Evolutionary conservation across 2,329 filamentous ascomycete genomes (phyloP).

Genomic region (Aspergillus sp.): DNA sequence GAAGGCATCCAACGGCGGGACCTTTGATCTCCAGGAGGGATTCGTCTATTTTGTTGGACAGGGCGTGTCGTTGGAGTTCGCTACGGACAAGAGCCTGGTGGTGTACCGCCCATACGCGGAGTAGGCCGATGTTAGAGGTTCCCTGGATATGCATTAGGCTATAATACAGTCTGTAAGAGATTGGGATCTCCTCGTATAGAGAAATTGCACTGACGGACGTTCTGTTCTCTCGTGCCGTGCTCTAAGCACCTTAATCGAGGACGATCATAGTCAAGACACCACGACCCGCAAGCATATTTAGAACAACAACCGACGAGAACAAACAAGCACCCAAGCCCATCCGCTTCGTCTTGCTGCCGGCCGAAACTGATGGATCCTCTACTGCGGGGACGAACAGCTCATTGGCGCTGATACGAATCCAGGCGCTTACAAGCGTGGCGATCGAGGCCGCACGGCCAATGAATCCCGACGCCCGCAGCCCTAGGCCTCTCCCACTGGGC

Average conservation of each 20-base stretch:
- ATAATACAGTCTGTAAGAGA: neutral
- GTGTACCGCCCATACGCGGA: constrained; percentile 49
- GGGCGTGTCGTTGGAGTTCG: constrained; percentile 50
- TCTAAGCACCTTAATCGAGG: too few species aligned
- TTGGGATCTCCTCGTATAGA: neutral
- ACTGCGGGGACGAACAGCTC: constrained; percentile 1
- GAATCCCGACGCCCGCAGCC: neutral
- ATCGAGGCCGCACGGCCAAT: constrained; percentile 1
- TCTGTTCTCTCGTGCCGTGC: too few species aligned
- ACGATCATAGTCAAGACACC: neutral
- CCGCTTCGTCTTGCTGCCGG: neutral
- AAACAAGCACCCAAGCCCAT: neutral
- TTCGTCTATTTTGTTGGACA: constrained; percentile 67
- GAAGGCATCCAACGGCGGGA: constrained; percentile 51
- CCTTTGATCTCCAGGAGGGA: constrained; percentile 58
- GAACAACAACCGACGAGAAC: neutral
- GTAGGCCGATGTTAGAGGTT: constrained; percentile 12
- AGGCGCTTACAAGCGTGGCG: neutral
- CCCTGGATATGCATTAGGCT: too few species aligned
- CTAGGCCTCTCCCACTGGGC: neutral
- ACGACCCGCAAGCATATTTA: neutral
- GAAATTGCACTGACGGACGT: neutral
- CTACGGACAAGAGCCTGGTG: constrained; percentile 44
- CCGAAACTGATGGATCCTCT: neutral
- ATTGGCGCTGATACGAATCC: constrained; percentile 4